Evolutionary conservation across 805 yeast genomes (phyloP), one percentile per base, ranked within the genome.

Genomic region (Kuraishia ogatae): DNA sequence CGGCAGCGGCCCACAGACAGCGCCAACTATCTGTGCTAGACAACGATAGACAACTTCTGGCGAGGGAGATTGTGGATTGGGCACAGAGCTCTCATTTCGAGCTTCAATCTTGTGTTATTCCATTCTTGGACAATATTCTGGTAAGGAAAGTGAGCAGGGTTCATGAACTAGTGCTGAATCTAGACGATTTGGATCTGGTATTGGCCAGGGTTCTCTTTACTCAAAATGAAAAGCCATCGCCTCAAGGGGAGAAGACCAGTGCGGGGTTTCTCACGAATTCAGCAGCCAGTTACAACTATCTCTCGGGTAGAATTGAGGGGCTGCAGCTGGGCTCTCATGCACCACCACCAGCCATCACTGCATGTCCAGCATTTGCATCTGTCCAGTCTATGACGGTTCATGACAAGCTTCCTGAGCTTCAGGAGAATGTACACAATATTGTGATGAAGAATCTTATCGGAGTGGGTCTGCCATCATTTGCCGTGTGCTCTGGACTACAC

Each of bases 1-100:
- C 53, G 6, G 46, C 52, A 4, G 22, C 35, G 5, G 51, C 50
- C 24, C 51, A 54, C n/a, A 43, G 39, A 28, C 53, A 53, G 35
- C 28, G 47, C 29, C 52, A 57, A 10, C 49, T 55, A 53, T 54
- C 50, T 56, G 56, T 21, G 24, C 58, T 39, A 47, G 57, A 55
- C 51, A 54, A 39, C 55, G 59, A 28, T 54, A 48, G 21, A 55
- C 52, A 6, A 7, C 19, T 10, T 53, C 10, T 65, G 24, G 58
- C 56, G 39, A 52, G 53, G 2, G 63, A 68, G 51, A 63, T 71
- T 8, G 60, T 58, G 19, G 58, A 58, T 17, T 70, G 73, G 74
- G 60, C 71, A 1, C 72, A 69, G 57, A 50, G 54, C 8, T 64
- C 73, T 2, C 75, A 71, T 60, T 61, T 64, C 51, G 72, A 69